phyloP scores from a whole-genome alignment of 2,329 filamentous ascomycete species.

The Aureobasidium melanogenum region DNA sequence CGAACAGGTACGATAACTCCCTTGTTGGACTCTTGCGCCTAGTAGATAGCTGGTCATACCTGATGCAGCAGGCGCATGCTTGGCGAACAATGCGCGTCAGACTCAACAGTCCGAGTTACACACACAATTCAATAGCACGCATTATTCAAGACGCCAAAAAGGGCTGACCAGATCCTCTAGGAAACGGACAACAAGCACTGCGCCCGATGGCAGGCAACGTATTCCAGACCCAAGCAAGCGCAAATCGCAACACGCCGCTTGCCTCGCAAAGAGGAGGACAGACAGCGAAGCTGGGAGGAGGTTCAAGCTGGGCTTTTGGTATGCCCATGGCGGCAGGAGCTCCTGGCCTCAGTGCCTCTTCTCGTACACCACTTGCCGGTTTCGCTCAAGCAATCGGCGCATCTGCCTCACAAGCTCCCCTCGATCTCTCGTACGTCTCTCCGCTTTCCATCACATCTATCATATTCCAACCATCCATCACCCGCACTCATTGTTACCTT shows the following conservation, averaged over 20 bases:
- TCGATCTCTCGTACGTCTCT: slow-evolving; percentile 16
- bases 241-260: slow-evolving; percentile 12
- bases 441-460: neutral
- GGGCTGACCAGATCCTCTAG: slow-evolving; percentile 23
- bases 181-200: slow-evolving; percentile 41
- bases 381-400: slow-evolving; percentile 16
- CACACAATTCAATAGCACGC: neutral
- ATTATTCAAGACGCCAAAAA: neutral
- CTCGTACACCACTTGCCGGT: slow-evolving; percentile 15
- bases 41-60: neutral
- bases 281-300: slow-evolving; percentile 14
- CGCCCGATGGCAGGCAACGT: slow-evolving; percentile 43
- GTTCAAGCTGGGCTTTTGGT: slow-evolving; percentile 15
- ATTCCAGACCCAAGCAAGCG: slow-evolving; percentile 33
- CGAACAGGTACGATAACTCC: slow-evolving; percentile 37
- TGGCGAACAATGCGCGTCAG: neutral
- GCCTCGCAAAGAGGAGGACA: slow-evolving; percentile 15
- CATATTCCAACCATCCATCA: neutral
- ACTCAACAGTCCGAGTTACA: neutral
- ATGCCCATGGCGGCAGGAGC: slow-evolving; percentile 14
- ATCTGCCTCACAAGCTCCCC: slow-evolving; percentile 12
- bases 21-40: slow-evolving; percentile 9
- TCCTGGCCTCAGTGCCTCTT: slow-evolving; percentile 11
- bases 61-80: neutral
- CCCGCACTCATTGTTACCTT: neutral